Conservation (phyloP, 495 filamentous ascomycete genomes). For the Friedmanniomyces endolithicus region DNA sequence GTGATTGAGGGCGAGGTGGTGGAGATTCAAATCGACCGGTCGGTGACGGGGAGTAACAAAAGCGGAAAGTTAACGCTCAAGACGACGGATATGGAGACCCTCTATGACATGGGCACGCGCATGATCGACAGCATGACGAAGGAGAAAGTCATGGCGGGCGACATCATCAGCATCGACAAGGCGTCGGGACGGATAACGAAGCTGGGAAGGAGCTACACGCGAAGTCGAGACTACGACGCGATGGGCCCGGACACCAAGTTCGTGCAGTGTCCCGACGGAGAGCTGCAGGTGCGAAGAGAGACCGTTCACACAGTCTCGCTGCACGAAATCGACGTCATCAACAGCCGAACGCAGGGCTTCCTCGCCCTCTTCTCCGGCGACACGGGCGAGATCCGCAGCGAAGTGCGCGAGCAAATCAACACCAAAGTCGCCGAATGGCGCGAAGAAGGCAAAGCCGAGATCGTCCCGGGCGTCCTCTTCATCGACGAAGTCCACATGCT, state of each 20-base stretch:
- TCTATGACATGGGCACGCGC: conserved; percentile 97
- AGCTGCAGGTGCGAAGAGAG: conserved; percentile 93
- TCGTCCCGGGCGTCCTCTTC: conserved; percentile 93
- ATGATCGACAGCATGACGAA: conserved; percentile 99
- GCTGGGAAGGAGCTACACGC: conserved; percentile 80
- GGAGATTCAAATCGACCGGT: conserved; percentile 97
- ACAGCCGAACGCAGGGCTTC: conserved; percentile 93
- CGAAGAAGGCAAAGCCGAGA: conserved; percentile 96
- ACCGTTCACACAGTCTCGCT: conserved; percentile 92
- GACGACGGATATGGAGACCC: conserved; percentile 98
- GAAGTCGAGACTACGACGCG: conserved; percentile 94
- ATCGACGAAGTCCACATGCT: conserved; percentile 99
- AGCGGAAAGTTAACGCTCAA: conserved; percentile 99
- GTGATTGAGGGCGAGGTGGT: conserved; percentile 99
- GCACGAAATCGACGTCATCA: conserved; percentile 99
- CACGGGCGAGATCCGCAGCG: conserved; percentile 93
- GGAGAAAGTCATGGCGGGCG: conserved; percentile 94
- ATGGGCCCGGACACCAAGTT: conserved; percentile 99
- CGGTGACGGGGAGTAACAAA: conserved; percentile 69
- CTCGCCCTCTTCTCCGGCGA: conserved; percentile 92
- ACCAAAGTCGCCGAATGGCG: conserved; percentile 98
- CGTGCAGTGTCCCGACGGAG: conserved; percentile 94
- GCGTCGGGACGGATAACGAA: conserved; percentile 95
- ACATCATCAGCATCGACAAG: conserved; percentile 97
- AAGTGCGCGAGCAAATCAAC: conserved; percentile 97